A percentile compares a stretch with the other conserved stretches of the same genome.
These are phyloP conservation scores for Gossypium turneri DNA, from an alignment of 345 rosid genomes.

Conservation along the genomic window DNA sequence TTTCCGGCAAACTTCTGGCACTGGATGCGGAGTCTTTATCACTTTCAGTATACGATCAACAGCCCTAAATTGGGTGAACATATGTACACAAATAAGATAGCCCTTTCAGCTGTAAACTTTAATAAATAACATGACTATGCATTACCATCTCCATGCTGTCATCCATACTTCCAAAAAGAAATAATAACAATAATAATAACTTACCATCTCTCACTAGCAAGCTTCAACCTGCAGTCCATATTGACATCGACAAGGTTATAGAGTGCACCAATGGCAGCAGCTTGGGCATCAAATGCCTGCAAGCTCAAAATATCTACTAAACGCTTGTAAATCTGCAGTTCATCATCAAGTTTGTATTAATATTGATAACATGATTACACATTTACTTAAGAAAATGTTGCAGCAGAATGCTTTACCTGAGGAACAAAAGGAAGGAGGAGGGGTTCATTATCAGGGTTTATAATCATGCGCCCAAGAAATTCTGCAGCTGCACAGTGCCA, in stretches of 20 bases:
- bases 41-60: constrained; percentile 84
- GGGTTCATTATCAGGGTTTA: constrained; percentile 95
- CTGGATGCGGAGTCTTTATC: constrained; percentile 79
- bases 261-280: constrained; percentile 93
- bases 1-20: constrained; percentile 91
- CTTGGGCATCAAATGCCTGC: constrained; percentile 83
- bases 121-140: background rate
- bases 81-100: background rate
- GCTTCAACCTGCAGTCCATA: constrained; percentile 97
- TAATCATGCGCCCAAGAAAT: constrained; percentile 83
- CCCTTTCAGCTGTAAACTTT: background rate
- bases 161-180: background rate
- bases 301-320: constrained; percentile 82
- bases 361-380: background rate
- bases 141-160: background rate
- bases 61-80: constrained; percentile 56
- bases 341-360: background rate
- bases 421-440: constrained; percentile 85
- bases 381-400: background rate
- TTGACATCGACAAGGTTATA: constrained; percentile 92
- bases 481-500: constrained; percentile 99
- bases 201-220: constrained; percentile 94
- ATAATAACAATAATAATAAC: background rate
- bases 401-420: constrained; percentile 43
- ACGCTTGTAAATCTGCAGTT: constrained; percentile 80